A percentile compares a stretch with the other conserved stretches of the same genome.
Evolutionary conservation across 192 early-diverging fungal species (phyloP).

Genomic region (Pilobolus umbonatus): DNA sequence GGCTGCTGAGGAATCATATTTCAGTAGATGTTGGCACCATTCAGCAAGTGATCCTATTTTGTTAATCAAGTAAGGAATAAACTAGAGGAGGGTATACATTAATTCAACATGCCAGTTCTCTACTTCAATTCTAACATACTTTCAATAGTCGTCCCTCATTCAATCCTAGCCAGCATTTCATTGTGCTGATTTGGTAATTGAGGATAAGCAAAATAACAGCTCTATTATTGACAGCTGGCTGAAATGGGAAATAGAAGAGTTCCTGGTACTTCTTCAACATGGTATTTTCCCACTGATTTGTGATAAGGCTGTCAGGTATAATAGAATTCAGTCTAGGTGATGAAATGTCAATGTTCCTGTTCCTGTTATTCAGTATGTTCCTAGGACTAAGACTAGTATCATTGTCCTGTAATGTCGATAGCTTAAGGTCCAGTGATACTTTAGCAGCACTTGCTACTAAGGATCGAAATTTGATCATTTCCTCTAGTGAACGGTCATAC

Average conservation of each 20-base stretch:
- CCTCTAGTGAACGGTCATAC: conserved; percentile 44
- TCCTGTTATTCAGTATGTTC: no score
- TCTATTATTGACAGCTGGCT: conserved; percentile 13
- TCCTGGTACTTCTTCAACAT: conserved; percentile 19
- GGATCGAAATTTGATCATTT: conserved; percentile 33
- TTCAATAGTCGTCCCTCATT: conserved; percentile 34
- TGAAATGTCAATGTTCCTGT: no score
- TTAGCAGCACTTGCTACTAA: conserved; percentile 31
- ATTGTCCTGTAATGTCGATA: no score
- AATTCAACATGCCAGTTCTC: background rate
- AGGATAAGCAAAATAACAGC: conserved; percentile 25
- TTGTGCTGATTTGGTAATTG: conserved; percentile 35
- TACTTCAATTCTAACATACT: conserved; percentile 21
- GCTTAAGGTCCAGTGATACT: conserved; percentile 5
- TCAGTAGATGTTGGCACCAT: conserved; percentile 34
- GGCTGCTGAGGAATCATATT: conserved; percentile 19
- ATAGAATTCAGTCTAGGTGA: no score
- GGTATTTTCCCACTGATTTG: conserved; percentile 13
- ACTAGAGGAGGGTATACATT: conserved; percentile 16
- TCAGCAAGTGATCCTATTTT: conserved; percentile 34
- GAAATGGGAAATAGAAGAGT: conserved; percentile 23
- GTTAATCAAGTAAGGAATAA: conserved; percentile 35
- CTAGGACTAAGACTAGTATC: no score
- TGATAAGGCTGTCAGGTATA: background rate
- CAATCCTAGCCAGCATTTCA: conserved; percentile 43